Evolutionary conservation across 139 green algal genomes (phyloP), one percentile per base, ranked within the genome.

Genomic region (Chlamydomonas eustigma): DNA sequence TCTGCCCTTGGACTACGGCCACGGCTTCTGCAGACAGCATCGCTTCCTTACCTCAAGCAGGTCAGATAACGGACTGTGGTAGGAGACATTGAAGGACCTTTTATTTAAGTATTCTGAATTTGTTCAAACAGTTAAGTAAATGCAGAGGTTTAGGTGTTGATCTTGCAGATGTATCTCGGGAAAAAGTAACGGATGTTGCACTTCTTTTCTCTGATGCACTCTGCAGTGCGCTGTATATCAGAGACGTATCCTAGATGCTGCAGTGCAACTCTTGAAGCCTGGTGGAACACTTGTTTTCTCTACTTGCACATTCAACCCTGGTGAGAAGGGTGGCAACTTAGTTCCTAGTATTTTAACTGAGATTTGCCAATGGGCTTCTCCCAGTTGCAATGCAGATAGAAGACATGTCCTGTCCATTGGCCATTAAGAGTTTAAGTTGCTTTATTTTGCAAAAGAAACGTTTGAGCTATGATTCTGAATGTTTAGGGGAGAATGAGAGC

Each of bases 291-390:
- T 98, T 28, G 93, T 98, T 24, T 98, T 90, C 85, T 95, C 88
- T 64, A 98, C 94, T 2, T 98, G 92, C 74, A 93, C 82, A 64
- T 86, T 97, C 37, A 95, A 91, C 80, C 92, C 93, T 64, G 82
- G 88, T 90, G 50, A 32, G 80, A 34, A 34, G 65, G n/a, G n/a
- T n/a, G n/a, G n/a, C n/a, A n/a, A n/a, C n/a, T n/a, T n/a, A n/a
- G n/a, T n/a, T n/a, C n/a, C n/a, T n/a, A n/a, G n/a, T n/a, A n/a
- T n/a, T n/a, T n/a, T n/a, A n/a, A n/a, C n/a, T n/a, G n/a, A n/a
- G n/a, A n/a, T n/a, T n/a, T n/a, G n/a, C n/a, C n/a, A n/a, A n/a
- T n/a, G n/a, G n/a, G n/a, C n/a, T n/a, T n/a, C n/a, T n/a, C n/a
- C n/a, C n/a, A n/a, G n/a, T n/a, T n/a, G n/a, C n/a, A n/a, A n/a